Conservation (phyloP, 2,329 filamentous ascomycete genomes). For the Exophiala mesophila region DNA sequence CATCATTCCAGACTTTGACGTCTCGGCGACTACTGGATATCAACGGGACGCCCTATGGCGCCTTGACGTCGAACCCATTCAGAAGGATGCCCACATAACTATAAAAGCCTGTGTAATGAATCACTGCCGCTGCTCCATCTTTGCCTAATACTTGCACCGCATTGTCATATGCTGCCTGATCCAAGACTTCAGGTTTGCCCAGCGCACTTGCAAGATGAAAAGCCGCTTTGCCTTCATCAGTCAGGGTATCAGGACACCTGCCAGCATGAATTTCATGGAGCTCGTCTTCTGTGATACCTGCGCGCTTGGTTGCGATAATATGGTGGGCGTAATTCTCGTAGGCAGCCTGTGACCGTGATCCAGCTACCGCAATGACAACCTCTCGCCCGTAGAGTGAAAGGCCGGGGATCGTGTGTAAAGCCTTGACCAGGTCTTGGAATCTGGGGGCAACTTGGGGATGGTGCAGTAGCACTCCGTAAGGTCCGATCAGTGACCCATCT, state of each 20-base stretch:
- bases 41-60: too few relatives aligned
- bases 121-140: conserved; percentile 6
- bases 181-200: conserved; percentile 3
- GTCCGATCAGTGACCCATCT: too few relatives aligned
- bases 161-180: conserved; percentile 3
- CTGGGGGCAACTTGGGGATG: conserved; percentile 3
- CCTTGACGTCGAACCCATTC: too few relatives aligned
- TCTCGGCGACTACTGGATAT: too few relatives aligned
- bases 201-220: conserved; percentile 6
- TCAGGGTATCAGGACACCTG: conserved; percentile 7
- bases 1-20: too few relatives aligned
- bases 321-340: conserved; percentile 8
- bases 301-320: conserved; percentile 6
- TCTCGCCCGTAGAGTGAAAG: conserved; percentile 6
- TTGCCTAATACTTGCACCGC: conserved; percentile 4
- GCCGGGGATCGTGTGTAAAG: conserved; percentile 3
- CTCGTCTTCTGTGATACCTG: conserved; percentile 5
- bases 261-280: conserved; percentile 6
- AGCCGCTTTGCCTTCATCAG: conserved; percentile 5
- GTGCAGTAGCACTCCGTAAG: too few relatives aligned
- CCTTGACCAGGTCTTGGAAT: not conserved
- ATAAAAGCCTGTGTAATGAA: conserved; percentile 10
- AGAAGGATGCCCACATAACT: conserved; percentile 6
- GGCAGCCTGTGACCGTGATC: conserved; percentile 4
- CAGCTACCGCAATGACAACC: conserved; percentile 7